These are phyloP conservation scores for Dryas integrifolia DNA, from an alignment of 331 rosid species.

Conservation along the genomic window DNA sequence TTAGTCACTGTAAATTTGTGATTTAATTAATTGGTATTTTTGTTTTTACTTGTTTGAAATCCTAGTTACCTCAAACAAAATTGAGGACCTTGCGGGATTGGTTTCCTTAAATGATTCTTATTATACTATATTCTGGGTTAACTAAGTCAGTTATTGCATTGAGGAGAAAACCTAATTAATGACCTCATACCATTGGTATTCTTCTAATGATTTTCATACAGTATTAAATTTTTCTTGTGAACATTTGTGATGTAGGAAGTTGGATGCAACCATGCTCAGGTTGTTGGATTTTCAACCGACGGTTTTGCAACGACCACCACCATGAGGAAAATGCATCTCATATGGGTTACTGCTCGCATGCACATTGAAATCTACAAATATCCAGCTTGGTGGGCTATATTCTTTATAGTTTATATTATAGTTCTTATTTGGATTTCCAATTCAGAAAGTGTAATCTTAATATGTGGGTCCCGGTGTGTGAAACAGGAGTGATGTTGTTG, in stretches of 20 bases:
- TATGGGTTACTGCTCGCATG: slow-evolving; percentile 99
- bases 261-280: slow-evolving; percentile 95
- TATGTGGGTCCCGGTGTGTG: slow-evolving; percentile 12
- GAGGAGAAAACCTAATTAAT: background rate
- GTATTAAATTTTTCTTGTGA: background rate
- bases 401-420: background rate
- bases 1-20: background rate
- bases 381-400: slow-evolving; percentile 77
- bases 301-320: slow-evolving; percentile 95
- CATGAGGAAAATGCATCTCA: slow-evolving; percentile 88
- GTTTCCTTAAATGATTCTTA: background rate
- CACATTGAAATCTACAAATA: slow-evolving; percentile 94
- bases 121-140: background rate
- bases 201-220: background rate
- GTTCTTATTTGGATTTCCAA: background rate
- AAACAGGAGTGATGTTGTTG: slow-evolving; percentile 93
- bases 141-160: background rate
- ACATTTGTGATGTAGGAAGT: slow-evolving; percentile 66
- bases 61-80: background rate
- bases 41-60: background rate
- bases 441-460: background rate
- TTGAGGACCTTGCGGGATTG: background rate
- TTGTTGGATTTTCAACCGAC: slow-evolving; percentile 91
- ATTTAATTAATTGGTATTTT: background rate
- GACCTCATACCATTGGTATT: background rate